These are phyloP conservation scores for Aegilops longissima DNA, from an alignment of 176 grass and related monocot genomes.

Conservation along the genomic window DNA sequence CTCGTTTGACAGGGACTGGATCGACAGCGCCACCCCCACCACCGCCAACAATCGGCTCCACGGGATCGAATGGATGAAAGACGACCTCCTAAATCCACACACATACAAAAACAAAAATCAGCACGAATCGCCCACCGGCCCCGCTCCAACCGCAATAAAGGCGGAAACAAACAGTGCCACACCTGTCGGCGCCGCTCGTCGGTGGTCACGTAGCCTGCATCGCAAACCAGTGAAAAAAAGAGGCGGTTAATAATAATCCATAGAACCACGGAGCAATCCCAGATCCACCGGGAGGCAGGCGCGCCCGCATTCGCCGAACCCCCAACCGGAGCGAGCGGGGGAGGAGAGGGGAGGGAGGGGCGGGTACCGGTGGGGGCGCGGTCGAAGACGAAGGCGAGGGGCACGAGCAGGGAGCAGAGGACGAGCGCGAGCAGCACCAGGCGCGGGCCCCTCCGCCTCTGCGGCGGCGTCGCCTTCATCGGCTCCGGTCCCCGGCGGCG, in stretches of 20 bases:
- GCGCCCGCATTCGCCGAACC: constrained; percentile 1
- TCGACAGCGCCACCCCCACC: neutral
- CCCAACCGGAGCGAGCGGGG: neutral
- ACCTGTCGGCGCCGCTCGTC: constrained; percentile 69
- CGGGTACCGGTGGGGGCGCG: constrained; percentile 54
- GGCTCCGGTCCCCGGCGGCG: neutral
- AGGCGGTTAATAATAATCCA: neutral
- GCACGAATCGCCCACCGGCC: neutral
- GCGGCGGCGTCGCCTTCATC: constrained; percentile 59
- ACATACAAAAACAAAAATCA: constrained; percentile 10
- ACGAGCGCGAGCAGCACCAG: constrained; percentile 74
- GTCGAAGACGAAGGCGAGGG: constrained; percentile 77
- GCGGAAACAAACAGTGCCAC: neutral
- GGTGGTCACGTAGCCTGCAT: constrained; percentile 66
- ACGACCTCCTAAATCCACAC: constrained; percentile 41
- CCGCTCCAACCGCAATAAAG: neutral
- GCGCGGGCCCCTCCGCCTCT: constrained; percentile 57
- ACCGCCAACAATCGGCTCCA: neutral
- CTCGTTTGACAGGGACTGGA: neutral
- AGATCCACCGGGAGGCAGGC: constrained; percentile 28
- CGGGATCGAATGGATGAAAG: constrained; percentile 27
- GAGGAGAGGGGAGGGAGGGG: neutral
- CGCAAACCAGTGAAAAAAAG: neutral
- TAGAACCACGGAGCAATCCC: neutral
- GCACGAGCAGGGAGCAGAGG: constrained; percentile 85